Evolutionary conservation across 495 filamentous ascomycete genomes (phyloP).

Genomic region (Aspergillus nanangensis): DNA sequence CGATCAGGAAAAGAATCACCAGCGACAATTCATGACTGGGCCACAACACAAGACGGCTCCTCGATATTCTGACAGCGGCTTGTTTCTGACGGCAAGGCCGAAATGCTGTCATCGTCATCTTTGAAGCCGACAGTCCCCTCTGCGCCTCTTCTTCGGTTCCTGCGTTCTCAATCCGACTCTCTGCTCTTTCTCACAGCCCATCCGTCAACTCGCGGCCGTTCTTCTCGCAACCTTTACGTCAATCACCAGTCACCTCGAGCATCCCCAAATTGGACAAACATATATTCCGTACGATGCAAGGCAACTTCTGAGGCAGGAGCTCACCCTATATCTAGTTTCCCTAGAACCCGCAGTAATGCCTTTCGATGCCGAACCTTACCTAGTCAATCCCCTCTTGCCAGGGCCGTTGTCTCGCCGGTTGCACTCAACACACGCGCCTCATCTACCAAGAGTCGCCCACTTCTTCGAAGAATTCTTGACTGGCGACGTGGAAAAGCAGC

Average conservation of each 20-base stretch:
- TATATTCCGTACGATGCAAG: slow-evolving; percentile 10
- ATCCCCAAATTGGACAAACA: slow-evolving; percentile 21
- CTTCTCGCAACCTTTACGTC: slow-evolving; percentile 3
- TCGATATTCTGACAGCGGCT: background rate
- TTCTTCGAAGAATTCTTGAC: slow-evolving; percentile 55
- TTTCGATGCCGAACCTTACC: slow-evolving; percentile 10
- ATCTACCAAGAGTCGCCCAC: slow-evolving; percentile 42
- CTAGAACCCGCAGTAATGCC: slow-evolving; percentile 1
- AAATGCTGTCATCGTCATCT: slow-evolving; percentile 36
- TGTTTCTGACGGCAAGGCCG: slow-evolving; percentile 10
- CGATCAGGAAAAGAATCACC: slow-evolving; percentile 2
- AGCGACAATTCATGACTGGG: background rate
- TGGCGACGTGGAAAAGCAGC: slow-evolving; percentile 26
- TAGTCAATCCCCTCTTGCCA: background rate
- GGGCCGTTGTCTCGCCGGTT: background rate
- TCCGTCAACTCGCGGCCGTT: slow-evolving; percentile 25
- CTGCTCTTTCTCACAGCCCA: slow-evolving; percentile 45
- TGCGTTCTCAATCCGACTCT: slow-evolving; percentile 56
- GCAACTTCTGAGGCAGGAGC: slow-evolving; percentile 10
- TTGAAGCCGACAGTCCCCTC: slow-evolving; percentile 50
- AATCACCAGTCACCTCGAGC: slow-evolving; percentile 10
- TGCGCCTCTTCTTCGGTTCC: slow-evolving; percentile 53
- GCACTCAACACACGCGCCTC: slow-evolving; percentile 23
- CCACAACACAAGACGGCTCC: background rate
- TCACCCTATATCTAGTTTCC: slow-evolving; percentile 1